phyloP scores from a whole-genome alignment of 306 rosid genomes.

The Acacia melanoxylon region DNA sequence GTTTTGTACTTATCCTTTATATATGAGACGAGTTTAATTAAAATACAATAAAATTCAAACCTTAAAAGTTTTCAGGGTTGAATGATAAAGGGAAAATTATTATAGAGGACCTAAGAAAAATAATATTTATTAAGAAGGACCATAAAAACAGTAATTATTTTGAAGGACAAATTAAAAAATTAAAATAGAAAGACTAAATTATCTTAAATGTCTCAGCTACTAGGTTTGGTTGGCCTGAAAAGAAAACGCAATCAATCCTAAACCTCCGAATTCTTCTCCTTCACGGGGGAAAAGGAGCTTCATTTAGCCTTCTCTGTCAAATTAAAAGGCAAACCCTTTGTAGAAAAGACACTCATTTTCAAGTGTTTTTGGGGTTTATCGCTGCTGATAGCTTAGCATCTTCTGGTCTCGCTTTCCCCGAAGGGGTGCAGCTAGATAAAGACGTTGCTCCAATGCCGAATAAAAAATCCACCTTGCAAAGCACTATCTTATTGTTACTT shows the following conservation, averaged over 20 bases:
- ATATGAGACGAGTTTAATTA: too few species aligned
- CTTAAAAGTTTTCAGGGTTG: too few species aligned
- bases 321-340: not conserved
- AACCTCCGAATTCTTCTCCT: not conserved
- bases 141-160: too few species aligned
- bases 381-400: not conserved
- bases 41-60: too few species aligned
- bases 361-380: not conserved
- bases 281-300: not conserved
- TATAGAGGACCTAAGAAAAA: too few species aligned
- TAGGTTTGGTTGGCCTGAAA: not conserved
- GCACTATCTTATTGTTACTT: constrained; percentile 17
- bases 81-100: too few species aligned
- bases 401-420: not conserved
- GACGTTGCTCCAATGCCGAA: constrained; percentile 32
- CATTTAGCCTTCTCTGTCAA: not conserved
- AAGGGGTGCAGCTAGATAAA: constrained; percentile 1
- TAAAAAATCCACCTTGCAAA: constrained; percentile 20
- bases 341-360: not conserved
- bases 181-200: too few species aligned
- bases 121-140: too few species aligned
- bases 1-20: too few species aligned
- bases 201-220: too few species aligned
- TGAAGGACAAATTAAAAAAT: too few species aligned
- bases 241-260: not conserved